phyloP scores from a whole-genome alignment of 208 protist species.

The Trypanosoma brucei region DNA sequence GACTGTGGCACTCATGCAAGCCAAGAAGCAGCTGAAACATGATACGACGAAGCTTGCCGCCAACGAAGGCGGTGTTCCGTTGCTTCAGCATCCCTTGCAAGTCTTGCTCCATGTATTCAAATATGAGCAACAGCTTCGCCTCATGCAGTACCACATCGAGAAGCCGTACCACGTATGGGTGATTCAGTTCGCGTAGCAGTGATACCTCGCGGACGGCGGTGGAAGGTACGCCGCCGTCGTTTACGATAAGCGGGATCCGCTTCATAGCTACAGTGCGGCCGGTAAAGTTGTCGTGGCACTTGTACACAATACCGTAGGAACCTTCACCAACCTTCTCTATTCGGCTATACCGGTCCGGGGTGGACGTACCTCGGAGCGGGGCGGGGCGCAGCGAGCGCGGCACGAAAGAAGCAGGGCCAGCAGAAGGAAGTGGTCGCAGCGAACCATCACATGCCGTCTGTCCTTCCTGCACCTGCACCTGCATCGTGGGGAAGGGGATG shows the following conservation, averaged over 20 bases:
- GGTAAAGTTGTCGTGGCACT: slow-evolving; percentile 79
- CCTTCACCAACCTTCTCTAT: slow-evolving; percentile 96
- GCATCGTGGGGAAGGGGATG: neutral
- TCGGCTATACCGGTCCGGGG: slow-evolving; percentile 70
- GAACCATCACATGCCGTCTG: neutral
- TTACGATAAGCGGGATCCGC: slow-evolving; percentile 56
- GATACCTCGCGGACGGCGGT: slow-evolving; percentile 92
- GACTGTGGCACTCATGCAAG: slow-evolving; percentile 81
- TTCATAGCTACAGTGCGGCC: slow-evolving; percentile 79
- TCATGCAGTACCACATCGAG: slow-evolving; percentile 93
- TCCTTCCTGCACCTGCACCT: neutral
- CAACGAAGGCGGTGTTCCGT: slow-evolving; percentile 48
- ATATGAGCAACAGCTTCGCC: slow-evolving; percentile 94
- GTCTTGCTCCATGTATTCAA: slow-evolving; percentile 96
- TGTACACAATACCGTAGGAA: slow-evolving; percentile 96
- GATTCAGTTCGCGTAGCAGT: slow-evolving; percentile 85
- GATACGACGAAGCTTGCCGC: slow-evolving; percentile 56
- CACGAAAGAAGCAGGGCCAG: neutral
- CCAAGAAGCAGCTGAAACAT: slow-evolving; percentile 80
- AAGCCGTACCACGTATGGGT: slow-evolving; percentile 91
- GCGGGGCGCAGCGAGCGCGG: neutral
- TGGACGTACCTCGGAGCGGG: slow-evolving; percentile 4
- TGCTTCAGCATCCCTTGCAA: slow-evolving; percentile 92
- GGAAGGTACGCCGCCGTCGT: slow-evolving; percentile 88
- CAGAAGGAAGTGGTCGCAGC: neutral